phyloP scores from a whole-genome alignment of 2,329 filamentous ascomycete species.

The Fusarium brevicatenulatum region DNA sequence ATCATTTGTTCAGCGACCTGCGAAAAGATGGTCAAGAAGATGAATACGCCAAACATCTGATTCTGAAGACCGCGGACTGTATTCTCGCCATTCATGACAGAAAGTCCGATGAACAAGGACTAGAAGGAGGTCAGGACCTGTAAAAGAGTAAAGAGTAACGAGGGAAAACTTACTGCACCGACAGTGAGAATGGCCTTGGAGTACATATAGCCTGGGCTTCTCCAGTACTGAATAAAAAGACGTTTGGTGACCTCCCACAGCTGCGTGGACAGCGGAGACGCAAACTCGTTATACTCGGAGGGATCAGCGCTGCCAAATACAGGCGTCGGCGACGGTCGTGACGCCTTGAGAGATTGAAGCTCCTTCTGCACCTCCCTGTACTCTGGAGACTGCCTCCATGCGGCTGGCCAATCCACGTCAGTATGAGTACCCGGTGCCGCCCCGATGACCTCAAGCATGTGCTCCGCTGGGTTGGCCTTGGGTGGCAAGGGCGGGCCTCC shows the following conservation, averaged over 20 bases:
- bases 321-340: neutral
- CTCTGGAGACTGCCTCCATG: slow-evolving; percentile 51
- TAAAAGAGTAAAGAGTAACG: fast-evolving
- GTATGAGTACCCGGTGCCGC: slow-evolving; percentile 60
- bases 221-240: slow-evolving; percentile 48
- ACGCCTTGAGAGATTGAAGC: slow-evolving; percentile 40
- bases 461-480: slow-evolving; percentile 73
- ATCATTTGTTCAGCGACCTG: slow-evolving; percentile 73
- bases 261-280: slow-evolving; percentile 45
- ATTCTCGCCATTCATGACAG: slow-evolving; percentile 69
- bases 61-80: slow-evolving; percentile 75
- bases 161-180: slow-evolving; percentile 43
- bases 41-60: slow-evolving; percentile 77
- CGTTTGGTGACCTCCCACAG: slow-evolving; percentile 50
- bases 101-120: slow-evolving; percentile 73
- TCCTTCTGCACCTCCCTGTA: slow-evolving; percentile 47
- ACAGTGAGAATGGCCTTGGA: slow-evolving; percentile 52
- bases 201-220: slow-evolving; percentile 69
- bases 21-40: slow-evolving; percentile 76
- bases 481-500: slow-evolving; percentile 63
- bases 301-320: neutral
- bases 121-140: neutral
- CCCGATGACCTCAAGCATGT: slow-evolving; percentile 64
- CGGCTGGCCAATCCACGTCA: slow-evolving; percentile 51
- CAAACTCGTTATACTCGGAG: slow-evolving; percentile 43